Percentiles rank a stretch among this genome's conserved stretches.
phyloP scores from a whole-genome alignment of 2,329 filamentous ascomycete species.

The Talaromyces sp. region DNA sequence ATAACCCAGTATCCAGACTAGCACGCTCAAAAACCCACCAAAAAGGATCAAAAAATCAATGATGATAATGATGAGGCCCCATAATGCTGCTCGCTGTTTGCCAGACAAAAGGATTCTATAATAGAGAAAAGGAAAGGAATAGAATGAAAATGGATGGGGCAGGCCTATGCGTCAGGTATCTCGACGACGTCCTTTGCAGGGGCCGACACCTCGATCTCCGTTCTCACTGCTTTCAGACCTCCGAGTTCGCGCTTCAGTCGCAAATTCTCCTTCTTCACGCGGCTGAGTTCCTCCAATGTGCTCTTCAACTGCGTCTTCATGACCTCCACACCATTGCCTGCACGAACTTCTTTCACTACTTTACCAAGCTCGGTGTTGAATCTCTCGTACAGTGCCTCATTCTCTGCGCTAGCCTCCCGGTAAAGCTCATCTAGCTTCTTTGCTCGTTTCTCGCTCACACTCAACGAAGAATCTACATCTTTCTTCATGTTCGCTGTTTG shows the following conservation, averaged over 20 bases:
- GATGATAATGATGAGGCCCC: conserved; percentile 5
- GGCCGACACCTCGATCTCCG: conserved; percentile 30
- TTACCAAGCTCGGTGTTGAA: conserved; percentile 90
- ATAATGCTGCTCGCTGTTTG: background rate
- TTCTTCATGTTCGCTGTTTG: conserved; percentile 64
- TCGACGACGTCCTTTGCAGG: conserved; percentile 22
- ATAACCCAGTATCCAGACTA: background rate
- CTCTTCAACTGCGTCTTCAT: conserved; percentile 69
- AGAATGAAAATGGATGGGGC: background rate
- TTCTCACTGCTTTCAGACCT: conserved; percentile 58
- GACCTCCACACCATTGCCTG: conserved; percentile 76
- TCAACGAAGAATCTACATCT: conserved; percentile 70
- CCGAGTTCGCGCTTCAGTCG: conserved; percentile 78
- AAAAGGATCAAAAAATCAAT: conserved; percentile 1
- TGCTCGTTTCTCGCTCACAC: conserved; percentile 73
- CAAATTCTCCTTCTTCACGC: conserved; percentile 81
- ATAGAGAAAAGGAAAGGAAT: background rate
- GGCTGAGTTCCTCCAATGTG: conserved; percentile 71
- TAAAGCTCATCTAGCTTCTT: conserved; percentile 85
- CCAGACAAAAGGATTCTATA: conserved; percentile 2
- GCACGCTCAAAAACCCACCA: conserved; percentile 14
- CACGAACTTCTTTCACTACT: conserved; percentile 73
- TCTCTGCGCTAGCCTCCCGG: conserved; percentile 83
- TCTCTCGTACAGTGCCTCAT: conserved; percentile 85
- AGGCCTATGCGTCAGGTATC: conserved; percentile 3